Conservation (phyloP, 192 early-diverging fungal genomes). For the Podila epigama region DNA sequence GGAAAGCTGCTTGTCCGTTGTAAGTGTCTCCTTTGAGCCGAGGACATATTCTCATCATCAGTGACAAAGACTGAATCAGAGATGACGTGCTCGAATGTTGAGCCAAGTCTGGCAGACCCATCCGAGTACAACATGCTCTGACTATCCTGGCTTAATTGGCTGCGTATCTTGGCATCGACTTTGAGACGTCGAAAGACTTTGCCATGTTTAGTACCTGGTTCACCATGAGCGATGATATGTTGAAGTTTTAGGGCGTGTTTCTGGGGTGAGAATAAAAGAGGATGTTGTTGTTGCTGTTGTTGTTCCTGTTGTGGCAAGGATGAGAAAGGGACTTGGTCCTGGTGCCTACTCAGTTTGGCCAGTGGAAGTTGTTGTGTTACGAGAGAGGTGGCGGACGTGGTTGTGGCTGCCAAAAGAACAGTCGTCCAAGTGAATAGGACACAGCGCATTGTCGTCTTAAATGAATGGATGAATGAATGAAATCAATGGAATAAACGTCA, state of each 20-base stretch:
- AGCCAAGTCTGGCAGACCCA: conserved; percentile 3
- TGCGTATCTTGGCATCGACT: conserved; percentile 5
- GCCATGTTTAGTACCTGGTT: conserved; percentile 12
- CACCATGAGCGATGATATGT: conserved; percentile 24
- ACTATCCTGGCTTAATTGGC: conserved; percentile 11
- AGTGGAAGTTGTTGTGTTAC: too few relatives aligned
- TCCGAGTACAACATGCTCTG: neutral
- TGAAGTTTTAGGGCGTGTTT: conserved; percentile 14
- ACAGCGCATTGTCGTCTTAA: too few relatives aligned
- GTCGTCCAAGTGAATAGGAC: too few relatives aligned
- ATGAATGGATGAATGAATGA: too few relatives aligned
- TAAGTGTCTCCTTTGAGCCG: neutral
- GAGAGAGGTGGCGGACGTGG: too few relatives aligned
- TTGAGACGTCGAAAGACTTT: conserved; percentile 20
- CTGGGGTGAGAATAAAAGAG: neutral
- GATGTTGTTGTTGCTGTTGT: neutral
- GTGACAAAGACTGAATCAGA: conserved; percentile 5
- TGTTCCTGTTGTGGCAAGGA: neutral
- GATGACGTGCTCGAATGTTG: conserved; percentile 16
- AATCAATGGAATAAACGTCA: too few relatives aligned
- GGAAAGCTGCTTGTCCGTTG: neutral
- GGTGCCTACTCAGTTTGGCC: too few relatives aligned
- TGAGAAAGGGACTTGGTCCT: neutral
- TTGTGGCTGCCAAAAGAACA: too few relatives aligned
- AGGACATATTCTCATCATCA: neutral